phyloP scores from a whole-genome alignment of 306 rosid genomes.

The Vigna reflexopilosa region DNA sequence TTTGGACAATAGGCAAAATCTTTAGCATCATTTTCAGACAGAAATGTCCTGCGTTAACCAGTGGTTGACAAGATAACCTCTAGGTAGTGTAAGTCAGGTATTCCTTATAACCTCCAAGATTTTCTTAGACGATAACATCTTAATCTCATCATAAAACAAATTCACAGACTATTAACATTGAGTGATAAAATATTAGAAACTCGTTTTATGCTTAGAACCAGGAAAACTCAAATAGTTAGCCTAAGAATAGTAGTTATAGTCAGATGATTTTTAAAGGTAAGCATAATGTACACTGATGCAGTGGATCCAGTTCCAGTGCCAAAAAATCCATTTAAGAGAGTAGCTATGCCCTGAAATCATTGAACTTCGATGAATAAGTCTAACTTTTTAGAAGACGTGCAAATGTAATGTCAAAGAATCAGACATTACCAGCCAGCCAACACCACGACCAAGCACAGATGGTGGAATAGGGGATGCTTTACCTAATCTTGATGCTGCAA shows the following conservation, averaged over 20 bases:
- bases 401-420: slow-evolving; percentile 25
- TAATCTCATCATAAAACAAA: too few relatives aligned
- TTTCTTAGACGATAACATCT: too few relatives aligned
- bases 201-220: too few relatives aligned
- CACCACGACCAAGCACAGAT: slow-evolving; percentile 81
- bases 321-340: slow-evolving; percentile 75
- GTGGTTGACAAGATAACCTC: too few relatives aligned
- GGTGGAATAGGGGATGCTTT: slow-evolving; percentile 90
- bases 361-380: slow-evolving; percentile 22
- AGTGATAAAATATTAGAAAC: too few relatives aligned
- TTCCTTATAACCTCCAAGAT: too few relatives aligned
- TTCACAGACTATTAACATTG: too few relatives aligned
- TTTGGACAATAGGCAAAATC: slow-evolving; percentile 3
- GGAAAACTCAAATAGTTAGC: background rate
- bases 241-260: too few relatives aligned
- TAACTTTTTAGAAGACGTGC: background rate
- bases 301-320: slow-evolving; percentile 78
- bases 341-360: slow-evolving; percentile 72
- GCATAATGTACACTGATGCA: slow-evolving; percentile 77
- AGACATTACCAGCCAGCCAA: slow-evolving; percentile 86
- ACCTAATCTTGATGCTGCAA: slow-evolving; percentile 84
- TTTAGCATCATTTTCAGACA: background rate
- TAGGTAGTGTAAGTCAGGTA: too few relatives aligned
- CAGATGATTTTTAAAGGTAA: slow-evolving; percentile 4
- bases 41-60: background rate